Evolutionary conservation across 1,284 basidiomycete species (phyloP).

Genomic region (Trichosporon faecale): DNA sequence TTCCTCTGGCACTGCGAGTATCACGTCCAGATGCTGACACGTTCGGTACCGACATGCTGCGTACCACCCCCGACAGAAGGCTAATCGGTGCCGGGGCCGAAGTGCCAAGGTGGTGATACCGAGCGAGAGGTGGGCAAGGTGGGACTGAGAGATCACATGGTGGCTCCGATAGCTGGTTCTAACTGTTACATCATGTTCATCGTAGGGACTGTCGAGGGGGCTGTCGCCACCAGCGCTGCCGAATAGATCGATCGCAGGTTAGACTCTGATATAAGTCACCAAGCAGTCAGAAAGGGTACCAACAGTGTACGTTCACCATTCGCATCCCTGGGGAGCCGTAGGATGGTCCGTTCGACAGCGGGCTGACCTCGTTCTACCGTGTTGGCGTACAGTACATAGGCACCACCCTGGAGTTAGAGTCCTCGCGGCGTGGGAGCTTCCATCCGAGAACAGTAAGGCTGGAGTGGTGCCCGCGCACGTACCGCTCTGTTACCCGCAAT

Average conservation of each 20-base stretch:
- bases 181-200: not conserved
- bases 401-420: not conserved
- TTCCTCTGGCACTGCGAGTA: too few relatives aligned
- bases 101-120: not conserved
- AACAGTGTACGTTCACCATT: not conserved
- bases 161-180: too few relatives aligned
- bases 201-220: not conserved
- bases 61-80: not conserved
- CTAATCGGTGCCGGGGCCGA: not conserved
- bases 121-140: not conserved
- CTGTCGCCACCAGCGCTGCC: not conserved
- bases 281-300: not conserved
- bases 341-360: not conserved
- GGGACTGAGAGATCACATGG: not conserved
- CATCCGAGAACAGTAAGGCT: not conserved
- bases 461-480: not conserved
- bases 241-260: not conserved
- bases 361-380: not conserved
- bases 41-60: not conserved
- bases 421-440: not conserved
- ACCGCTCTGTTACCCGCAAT: not conserved
- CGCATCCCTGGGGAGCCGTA: not conserved
- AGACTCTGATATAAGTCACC: not conserved
- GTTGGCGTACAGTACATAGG: not conserved
- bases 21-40: not conserved